Evolutionary conservation across 371 early-diverging fungal species (phyloP).

Genomic region (Globomyces sp.): DNA sequence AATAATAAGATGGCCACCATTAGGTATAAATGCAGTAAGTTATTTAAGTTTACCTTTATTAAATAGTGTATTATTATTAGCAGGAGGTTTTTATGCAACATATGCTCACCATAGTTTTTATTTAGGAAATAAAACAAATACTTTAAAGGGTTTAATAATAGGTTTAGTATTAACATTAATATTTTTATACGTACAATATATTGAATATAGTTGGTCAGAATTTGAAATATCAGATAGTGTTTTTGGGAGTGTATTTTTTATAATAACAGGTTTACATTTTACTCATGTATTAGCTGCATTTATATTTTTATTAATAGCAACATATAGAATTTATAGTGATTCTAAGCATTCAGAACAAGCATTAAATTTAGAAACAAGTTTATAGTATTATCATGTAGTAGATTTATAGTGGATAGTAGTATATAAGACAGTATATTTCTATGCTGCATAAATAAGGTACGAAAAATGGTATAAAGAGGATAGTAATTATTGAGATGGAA

Average conservation of each 20-base stretch:
- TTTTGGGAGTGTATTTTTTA: conserved; percentile 30
- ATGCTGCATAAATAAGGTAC: background rate
- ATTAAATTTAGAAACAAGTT: background rate
- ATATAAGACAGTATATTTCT: background rate
- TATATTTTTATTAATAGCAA: conserved; percentile 14
- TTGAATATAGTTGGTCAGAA: conserved; percentile 28
- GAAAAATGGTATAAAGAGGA: no score
- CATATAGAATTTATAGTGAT: conserved; percentile 1
- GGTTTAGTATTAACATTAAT: conserved; percentile 27
- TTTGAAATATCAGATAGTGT: conserved; percentile 32
- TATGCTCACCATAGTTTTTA: conserved; percentile 35
- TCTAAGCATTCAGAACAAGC: background rate
- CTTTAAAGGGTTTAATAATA: conserved; percentile 27
- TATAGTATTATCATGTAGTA: background rate
- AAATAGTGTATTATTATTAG: conserved; percentile 36
- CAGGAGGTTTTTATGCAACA: conserved; percentile 39
- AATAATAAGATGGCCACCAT: conserved; percentile 29
- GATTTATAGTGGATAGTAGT: background rate
- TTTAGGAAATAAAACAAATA: conserved; percentile 27
- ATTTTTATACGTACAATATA: conserved; percentile 28
- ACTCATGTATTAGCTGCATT: conserved; percentile 28
- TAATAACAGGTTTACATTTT: conserved; percentile 27
- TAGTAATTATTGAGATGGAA: no score
- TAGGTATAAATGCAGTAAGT: conserved; percentile 31
- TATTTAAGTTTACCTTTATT: conserved; percentile 37